phyloP scores from a whole-genome alignment of 2,329 filamentous ascomycete species.

The Teratosphaeriaceae sp. region DNA sequence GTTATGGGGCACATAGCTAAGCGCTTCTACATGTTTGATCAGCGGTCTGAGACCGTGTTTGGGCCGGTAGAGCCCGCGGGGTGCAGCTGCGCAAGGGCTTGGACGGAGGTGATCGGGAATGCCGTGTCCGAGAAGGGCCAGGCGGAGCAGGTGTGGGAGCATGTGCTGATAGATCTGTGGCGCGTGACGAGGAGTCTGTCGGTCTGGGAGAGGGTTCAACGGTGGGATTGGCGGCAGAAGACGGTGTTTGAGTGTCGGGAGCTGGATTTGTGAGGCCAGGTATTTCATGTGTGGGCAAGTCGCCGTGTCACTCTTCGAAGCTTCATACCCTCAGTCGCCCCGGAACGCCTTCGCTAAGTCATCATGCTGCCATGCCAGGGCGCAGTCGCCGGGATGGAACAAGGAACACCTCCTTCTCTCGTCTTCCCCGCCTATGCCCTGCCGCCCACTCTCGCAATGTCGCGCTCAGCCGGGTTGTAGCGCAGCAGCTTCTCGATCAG shows the following conservation, averaged over 20 bases:
- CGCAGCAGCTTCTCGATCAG: slow-evolving; percentile 96
- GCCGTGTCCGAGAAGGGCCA: neutral
- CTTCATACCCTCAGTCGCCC: neutral
- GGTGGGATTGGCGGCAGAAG: neutral
- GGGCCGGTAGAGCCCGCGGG: too few relatives aligned
- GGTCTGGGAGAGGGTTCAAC: neutral
- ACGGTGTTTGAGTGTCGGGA: too few relatives aligned
- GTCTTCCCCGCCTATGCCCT: neutral
- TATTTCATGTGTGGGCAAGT: too few relatives aligned
- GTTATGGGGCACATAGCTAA: neutral
- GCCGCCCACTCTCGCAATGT: slow-evolving; percentile 23
- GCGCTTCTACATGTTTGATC: neutral
- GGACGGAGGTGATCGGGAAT: neutral
- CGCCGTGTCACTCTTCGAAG: too few relatives aligned
- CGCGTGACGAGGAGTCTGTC: neutral
- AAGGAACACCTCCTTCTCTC: too few relatives aligned
- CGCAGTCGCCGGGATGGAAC: too few relatives aligned
- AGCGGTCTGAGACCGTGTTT: neutral
- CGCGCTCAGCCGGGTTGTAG: slow-evolving; percentile 40
- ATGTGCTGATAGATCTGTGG: neutral
- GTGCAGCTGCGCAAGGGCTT: neutral
- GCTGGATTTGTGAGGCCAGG: too few relatives aligned
- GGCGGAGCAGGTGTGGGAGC: neutral
- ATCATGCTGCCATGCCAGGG: neutral
- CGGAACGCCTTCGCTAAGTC: neutral